Evolutionary conservation across 148 eudicot genomes (phyloP).

Genomic region (Drosera capensis): DNA sequence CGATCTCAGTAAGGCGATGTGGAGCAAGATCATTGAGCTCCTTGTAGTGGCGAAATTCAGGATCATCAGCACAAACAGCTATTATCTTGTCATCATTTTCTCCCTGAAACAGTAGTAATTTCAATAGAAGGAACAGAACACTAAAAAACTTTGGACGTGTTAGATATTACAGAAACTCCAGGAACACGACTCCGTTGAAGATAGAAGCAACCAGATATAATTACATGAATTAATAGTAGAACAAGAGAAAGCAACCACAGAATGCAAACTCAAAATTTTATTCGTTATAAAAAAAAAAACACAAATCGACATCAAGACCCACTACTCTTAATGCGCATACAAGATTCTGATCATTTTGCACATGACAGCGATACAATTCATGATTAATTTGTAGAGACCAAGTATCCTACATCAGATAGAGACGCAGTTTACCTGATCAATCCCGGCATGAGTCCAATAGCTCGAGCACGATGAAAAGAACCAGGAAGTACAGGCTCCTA

Average conservation of each 20-base stretch:
- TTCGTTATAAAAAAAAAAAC: not conserved
- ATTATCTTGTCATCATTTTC: slow-evolving; percentile 51
- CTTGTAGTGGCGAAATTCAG: slow-evolving; percentile 40
- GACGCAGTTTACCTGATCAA: slow-evolving; percentile 67
- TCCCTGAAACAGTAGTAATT: slow-evolving; percentile 16
- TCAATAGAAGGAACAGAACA: not conserved
- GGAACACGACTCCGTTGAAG: too few species aligned
- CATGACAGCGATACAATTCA: too few species aligned
- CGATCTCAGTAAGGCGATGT: slow-evolving; percentile 53
- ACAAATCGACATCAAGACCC: not conserved
- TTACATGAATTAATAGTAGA: too few species aligned
- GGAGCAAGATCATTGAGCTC: slow-evolving; percentile 43
- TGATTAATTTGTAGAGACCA: too few species aligned
- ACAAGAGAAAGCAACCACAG: too few species aligned
- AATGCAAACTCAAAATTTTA: not conserved
- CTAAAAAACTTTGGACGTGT: too few species aligned
- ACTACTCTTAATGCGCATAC: too few species aligned
- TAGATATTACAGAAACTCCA: too few species aligned
- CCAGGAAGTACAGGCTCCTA: slow-evolving; percentile 86
- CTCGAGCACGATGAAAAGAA: slow-evolving; percentile 70
- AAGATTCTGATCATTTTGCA: too few species aligned
- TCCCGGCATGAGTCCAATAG: slow-evolving; percentile 95
- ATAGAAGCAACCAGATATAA: too few species aligned
- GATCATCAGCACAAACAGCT: slow-evolving; percentile 52
- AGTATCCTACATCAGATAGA: too few species aligned